A percentile compares a stretch with the other conserved stretches of the same genome.
phyloP scores from a whole-genome alignment of 1,139 yeast genomes.

The Taiozyma sp. region DNA sequence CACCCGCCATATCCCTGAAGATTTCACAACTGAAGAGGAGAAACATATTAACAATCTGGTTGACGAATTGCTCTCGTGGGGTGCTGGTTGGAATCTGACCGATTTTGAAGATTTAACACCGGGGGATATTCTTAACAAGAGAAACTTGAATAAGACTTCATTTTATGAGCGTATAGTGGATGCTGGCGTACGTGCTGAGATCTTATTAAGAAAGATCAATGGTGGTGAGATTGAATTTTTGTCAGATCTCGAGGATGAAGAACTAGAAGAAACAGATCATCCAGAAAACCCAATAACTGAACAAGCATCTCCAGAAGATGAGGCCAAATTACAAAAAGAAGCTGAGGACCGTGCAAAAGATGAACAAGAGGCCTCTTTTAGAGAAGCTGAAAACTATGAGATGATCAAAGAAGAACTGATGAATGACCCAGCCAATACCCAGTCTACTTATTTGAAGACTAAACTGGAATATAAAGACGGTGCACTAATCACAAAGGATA shows the following conservation, averaged over 20 bases:
- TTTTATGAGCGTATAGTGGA: constrained; percentile 55
- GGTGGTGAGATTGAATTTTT: constrained; percentile 56
- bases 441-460: constrained; percentile 58
- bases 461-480: constrained; percentile 65
- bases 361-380: constrained; percentile 26
- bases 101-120: constrained; percentile 69
- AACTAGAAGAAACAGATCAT: constrained; percentile 2
- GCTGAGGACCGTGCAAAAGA: constrained; percentile 6
- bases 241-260: constrained; percentile 20
- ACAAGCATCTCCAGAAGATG: constrained; percentile 3
- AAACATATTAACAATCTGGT: constrained; percentile 49
- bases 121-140: constrained; percentile 60
- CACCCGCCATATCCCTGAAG: constrained; percentile 41
- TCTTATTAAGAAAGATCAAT: constrained; percentile 65
- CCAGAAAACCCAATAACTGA: constrained; percentile 1
- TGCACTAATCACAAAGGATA: constrained; percentile 64
- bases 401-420: constrained; percentile 13
- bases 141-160: constrained; percentile 37
- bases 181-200: constrained; percentile 90
- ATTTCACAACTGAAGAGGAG: constrained; percentile 38
- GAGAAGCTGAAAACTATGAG: constrained; percentile 8
- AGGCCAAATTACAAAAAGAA: constrained; percentile 17
- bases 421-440: constrained; percentile 57
- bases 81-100: constrained; percentile 85
- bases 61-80: constrained; percentile 65